phyloP scores from a whole-genome alignment of 352 stramenopile species.

The Pythium angustatum region DNA sequence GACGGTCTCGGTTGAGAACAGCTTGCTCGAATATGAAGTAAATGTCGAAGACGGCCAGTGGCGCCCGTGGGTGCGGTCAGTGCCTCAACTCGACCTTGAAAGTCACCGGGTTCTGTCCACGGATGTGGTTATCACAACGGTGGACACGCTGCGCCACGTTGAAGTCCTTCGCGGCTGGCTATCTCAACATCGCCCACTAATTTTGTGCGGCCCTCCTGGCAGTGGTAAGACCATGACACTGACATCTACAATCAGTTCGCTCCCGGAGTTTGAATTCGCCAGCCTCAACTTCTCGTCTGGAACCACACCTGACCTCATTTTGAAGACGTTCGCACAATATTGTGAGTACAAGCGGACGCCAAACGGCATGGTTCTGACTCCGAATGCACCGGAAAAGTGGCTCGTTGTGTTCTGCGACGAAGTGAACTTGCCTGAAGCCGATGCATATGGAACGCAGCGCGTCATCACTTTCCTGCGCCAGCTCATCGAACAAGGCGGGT shows the following conservation, averaged over 20 bases:
- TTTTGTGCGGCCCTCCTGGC: constrained; percentile 98
- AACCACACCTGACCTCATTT: constrained; percentile 98
- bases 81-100: constrained; percentile 98
- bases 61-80: constrained; percentile 94
- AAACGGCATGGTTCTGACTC: constrained; percentile 95
- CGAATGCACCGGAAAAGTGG: constrained; percentile 94
- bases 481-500: constrained; percentile 96
- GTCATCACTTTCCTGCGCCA: constrained; percentile 99
- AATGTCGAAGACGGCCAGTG: constrained; percentile 97
- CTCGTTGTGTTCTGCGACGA: constrained; percentile 99
- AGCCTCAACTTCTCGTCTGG: constrained; percentile 99
- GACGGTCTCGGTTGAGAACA: constrained; percentile 62
- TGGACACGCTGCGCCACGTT: constrained; percentile 98
- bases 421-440: constrained; percentile 98
- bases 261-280: constrained; percentile 98
- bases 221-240: constrained; percentile 99
- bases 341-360: constrained; percentile 98
- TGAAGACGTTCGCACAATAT: constrained; percentile 99
- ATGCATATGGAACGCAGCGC: constrained; percentile 98
- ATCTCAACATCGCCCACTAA: constrained; percentile 94
- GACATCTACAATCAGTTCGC: constrained; percentile 95
- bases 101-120: constrained; percentile 95
- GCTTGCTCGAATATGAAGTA: constrained; percentile 96
- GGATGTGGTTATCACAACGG: constrained; percentile 99
- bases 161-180: constrained; percentile 98